Evolutionary conservation across 139 green algal genomes (phyloP).

Genomic region (Chlorella sp.): DNA sequence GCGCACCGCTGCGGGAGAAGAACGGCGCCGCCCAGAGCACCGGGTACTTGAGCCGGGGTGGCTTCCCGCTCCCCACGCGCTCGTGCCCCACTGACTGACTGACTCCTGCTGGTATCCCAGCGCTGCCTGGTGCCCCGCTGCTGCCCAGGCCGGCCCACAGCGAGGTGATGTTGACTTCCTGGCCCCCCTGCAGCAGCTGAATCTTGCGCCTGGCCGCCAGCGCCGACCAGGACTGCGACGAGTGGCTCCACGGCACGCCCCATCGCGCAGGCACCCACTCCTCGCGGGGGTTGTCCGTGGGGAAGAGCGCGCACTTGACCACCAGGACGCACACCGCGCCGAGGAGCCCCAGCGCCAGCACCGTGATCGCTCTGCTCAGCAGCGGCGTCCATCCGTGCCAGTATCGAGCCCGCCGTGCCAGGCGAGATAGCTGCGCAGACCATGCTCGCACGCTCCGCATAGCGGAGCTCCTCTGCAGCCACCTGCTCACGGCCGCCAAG

Average conservation of each 20-base stretch:
- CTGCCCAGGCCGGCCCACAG: too few species aligned
- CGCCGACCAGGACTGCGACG: neutral
- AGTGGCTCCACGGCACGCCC: neutral
- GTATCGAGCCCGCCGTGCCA: too few species aligned
- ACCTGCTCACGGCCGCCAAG: too few species aligned
- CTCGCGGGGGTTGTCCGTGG: neutral
- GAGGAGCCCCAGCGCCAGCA: neutral
- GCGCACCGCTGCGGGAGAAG: slow-evolving; percentile 2
- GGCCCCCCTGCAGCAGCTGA: too few species aligned
- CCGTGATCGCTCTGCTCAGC: neutral
- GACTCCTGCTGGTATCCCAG: too few species aligned
- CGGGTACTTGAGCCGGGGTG: slow-evolving; percentile 6
- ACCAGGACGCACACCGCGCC: neutral
- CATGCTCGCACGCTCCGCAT: too few species aligned
- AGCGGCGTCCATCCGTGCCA: neutral
- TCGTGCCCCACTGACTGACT: too few species aligned
- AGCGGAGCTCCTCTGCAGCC: too few species aligned
- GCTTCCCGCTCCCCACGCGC: too few species aligned
- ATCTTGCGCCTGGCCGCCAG: neutral
- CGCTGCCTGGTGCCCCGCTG: too few species aligned
- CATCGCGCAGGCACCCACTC: neutral
- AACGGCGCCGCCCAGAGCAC: slow-evolving; percentile 1
- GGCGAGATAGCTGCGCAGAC: too few species aligned
- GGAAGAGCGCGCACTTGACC: neutral
- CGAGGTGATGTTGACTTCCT: too few species aligned